phyloP scores from a whole-genome alignment of 139 green algal species.

The Tetraselmis chui region DNA sequence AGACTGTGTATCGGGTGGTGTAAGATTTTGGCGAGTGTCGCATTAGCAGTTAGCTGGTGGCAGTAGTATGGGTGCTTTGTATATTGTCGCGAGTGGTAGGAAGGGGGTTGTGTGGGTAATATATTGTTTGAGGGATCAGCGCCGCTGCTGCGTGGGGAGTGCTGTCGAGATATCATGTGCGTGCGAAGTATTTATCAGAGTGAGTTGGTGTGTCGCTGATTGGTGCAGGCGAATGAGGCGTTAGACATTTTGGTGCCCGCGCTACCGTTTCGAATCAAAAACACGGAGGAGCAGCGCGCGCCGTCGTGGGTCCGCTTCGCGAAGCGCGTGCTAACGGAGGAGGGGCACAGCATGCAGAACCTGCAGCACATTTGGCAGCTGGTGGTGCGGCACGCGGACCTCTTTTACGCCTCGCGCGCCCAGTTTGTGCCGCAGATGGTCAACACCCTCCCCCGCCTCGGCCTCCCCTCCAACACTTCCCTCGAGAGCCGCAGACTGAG shows the following conservation, averaged over 20 bases:
- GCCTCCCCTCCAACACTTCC: conserved; percentile 45
- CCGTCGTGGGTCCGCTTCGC: conserved; percentile 75
- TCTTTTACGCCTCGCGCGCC: conserved; percentile 71
- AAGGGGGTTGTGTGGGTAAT: too few relatives aligned
- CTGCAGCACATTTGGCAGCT: conserved; percentile 89
- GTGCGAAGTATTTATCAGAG: too few relatives aligned
- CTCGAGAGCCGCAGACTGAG: conserved; percentile 81
- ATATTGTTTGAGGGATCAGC: too few relatives aligned
- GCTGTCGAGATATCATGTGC: too few relatives aligned
- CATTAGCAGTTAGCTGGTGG: background rate
- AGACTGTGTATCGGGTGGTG: too few relatives aligned
- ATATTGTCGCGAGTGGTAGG: too few relatives aligned
- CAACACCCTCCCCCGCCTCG: conserved; percentile 65
- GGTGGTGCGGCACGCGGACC: conserved; percentile 75
- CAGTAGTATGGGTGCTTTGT: too few relatives aligned
- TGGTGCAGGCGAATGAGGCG: conserved; percentile 64
- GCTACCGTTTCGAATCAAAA: conserved; percentile 32
- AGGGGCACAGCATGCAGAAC: conserved; percentile 57
- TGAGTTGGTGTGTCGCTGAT: too few relatives aligned
- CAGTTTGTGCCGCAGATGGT: conserved; percentile 91
- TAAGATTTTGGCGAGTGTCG: too few relatives aligned
- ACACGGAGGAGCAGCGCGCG: conserved; percentile 21
- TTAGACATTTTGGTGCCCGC: conserved; percentile 84
- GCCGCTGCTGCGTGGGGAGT: too few relatives aligned
- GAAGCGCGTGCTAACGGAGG: conserved; percentile 77